Evolutionary conservation across 2,329 filamentous ascomycete genomes (phyloP).

Genomic region (Fusarium oxysporum): DNA sequence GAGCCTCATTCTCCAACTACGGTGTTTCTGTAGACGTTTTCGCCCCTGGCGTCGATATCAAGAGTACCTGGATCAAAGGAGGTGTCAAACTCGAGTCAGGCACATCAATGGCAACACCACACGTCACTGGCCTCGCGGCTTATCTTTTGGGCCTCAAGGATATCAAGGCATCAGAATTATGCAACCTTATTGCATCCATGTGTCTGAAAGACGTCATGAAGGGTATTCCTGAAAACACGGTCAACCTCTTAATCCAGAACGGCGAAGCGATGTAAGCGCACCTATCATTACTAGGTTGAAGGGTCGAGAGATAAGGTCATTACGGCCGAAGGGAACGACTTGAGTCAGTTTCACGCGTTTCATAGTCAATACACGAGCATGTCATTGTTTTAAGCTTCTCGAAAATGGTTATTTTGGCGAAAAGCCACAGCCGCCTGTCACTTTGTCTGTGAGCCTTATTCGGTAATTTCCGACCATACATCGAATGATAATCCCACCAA

Average conservation of each 20-base stretch:
- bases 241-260: not conserved
- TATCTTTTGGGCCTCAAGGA: not conserved
- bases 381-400: conserved; percentile 17
- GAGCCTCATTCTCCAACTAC: not conserved
- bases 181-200: not conserved
- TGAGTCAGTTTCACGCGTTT: conserved; percentile 18
- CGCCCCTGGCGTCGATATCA: not conserved
- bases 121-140: not conserved
- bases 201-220: not conserved
- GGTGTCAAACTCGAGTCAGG: not conserved
- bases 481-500: not conserved
- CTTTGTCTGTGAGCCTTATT: not conserved
- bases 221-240: not conserved
- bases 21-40: conserved; percentile 1
- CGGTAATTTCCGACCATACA: conserved; percentile 13
- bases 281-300: not conserved
- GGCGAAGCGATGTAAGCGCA: not conserved
- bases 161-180: not conserved
- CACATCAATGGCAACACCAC: not conserved
- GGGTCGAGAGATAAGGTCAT: not conserved
- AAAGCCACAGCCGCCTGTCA: conserved; percentile 16
- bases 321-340: not conserved
- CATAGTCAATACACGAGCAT: conserved; percentile 15
- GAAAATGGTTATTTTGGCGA: conserved; percentile 11
- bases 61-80: not conserved